Evolutionary conservation across 805 yeast species (phyloP).

Genomic region (Cyberlindnera amylophila): DNA sequence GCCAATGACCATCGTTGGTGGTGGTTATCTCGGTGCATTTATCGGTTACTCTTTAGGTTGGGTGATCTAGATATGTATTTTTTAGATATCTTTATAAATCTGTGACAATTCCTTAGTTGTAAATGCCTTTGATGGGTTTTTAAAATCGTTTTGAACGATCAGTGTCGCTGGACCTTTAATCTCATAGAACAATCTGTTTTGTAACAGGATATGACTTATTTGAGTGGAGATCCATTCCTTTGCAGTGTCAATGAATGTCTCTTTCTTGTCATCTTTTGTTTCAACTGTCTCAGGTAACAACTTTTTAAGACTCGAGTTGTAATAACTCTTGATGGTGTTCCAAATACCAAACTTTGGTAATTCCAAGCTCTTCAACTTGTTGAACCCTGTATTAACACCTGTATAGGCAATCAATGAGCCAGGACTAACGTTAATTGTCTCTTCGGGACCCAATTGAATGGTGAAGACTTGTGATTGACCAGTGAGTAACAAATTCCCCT

Average conservation of each 20-base stretch:
- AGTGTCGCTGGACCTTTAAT: constrained; percentile 31
- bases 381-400: constrained; percentile 3
- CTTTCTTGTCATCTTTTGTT: not conserved
- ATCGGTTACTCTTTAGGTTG: constrained; percentile 49
- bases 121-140: constrained; percentile 6
- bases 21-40: constrained; percentile 71
- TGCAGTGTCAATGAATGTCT: constrained; percentile 1
- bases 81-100: constrained; percentile 15
- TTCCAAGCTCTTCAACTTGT: constrained; percentile 10
- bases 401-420: constrained; percentile 17
- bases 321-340: constrained; percentile 9
- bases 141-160: constrained; percentile 22
- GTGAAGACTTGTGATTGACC: constrained; percentile 31
- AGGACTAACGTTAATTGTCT: constrained; percentile 23
- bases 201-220: constrained; percentile 15
- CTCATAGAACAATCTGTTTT: constrained; percentile 23
- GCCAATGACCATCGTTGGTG: constrained; percentile 85
- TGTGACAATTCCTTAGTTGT: constrained; percentile 13
- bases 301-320: too few species aligned
- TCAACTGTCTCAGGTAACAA: constrained; percentile 5
- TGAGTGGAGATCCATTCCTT: constrained; percentile 15
- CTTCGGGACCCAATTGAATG: constrained; percentile 22
- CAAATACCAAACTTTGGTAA: constrained; percentile 12
- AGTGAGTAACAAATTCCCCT: constrained; percentile 29
- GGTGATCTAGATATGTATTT: constrained; percentile 20